Conservation (phyloP, 2,329 filamentous ascomycete genomes). For the Cladosporium sp. region DNA sequence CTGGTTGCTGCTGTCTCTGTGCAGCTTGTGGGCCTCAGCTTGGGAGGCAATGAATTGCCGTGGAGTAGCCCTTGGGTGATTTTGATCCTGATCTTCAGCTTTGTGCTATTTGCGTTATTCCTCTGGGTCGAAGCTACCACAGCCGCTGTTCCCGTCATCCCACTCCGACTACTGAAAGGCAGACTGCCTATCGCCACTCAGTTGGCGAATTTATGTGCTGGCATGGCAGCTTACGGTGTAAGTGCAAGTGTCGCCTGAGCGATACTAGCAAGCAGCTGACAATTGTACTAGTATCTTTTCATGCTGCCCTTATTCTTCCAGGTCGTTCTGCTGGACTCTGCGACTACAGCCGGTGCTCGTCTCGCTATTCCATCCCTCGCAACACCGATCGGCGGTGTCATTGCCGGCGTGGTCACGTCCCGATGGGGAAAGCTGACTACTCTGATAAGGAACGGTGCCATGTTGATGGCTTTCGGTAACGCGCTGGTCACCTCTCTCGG, state of each 20-base stretch:
- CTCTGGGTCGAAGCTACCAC: slow-evolving; percentile 25
- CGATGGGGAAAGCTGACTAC: slow-evolving; percentile 46
- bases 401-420: slow-evolving; percentile 50
- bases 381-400: slow-evolving; percentile 46
- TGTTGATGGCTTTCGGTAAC: slow-evolving; percentile 49
- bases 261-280: not conserved
- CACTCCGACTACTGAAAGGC: not conserved
- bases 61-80: slow-evolving; percentile 47
- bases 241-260: not conserved
- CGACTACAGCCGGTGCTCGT: not conserved
- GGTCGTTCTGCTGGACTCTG: not conserved
- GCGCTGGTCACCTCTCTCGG: slow-evolving; percentile 42
- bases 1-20: slow-evolving; percentile 60
- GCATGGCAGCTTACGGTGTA: not conserved
- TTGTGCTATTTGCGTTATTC: slow-evolving; percentile 42
- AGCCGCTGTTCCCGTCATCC: not conserved
- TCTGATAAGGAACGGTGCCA: slow-evolving; percentile 43
- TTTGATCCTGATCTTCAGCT: slow-evolving; percentile 39
- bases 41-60: slow-evolving; percentile 49
- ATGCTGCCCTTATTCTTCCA: not conserved
- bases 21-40: slow-evolving; percentile 50
- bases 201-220: not conserved
- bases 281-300: not conserved
- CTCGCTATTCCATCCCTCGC: slow-evolving; percentile 26
- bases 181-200: not conserved